phyloP scores from a whole-genome alignment of 768 basidiomycete genomes.

The Podaxis sp. region DNA sequence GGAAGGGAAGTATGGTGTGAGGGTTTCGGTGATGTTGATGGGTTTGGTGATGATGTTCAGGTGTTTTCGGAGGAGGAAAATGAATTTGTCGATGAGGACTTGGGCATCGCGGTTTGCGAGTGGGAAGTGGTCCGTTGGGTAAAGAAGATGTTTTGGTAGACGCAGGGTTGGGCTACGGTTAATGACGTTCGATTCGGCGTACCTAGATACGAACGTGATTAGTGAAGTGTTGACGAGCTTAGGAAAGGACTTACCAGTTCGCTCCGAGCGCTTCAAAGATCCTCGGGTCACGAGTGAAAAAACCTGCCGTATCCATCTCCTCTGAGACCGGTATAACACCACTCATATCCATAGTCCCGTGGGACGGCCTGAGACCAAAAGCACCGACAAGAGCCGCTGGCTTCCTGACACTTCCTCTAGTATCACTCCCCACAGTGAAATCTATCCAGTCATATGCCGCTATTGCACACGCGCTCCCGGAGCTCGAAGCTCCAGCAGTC shows the following conservation, averaged over 20 bases:
- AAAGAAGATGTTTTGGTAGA: slow-evolving; percentile 30
- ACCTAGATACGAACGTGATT: slow-evolving; percentile 22
- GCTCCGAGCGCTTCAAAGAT: slow-evolving; percentile 27
- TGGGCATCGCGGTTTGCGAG: slow-evolving; percentile 30
- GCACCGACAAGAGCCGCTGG: slow-evolving; percentile 37
- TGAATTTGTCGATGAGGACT: slow-evolving; percentile 28
- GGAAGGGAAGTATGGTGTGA: slow-evolving; percentile 30
- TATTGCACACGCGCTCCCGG: slow-evolving; percentile 37
- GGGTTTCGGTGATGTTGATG: slow-evolving; percentile 27
- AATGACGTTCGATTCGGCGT: slow-evolving; percentile 26
- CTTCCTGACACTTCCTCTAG: slow-evolving; percentile 37
- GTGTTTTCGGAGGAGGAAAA: slow-evolving; percentile 21
- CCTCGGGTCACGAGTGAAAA: slow-evolving; percentile 32
- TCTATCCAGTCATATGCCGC: slow-evolving; percentile 38
- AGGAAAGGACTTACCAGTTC: slow-evolving; percentile 26
- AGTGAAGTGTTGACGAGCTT: neutral
- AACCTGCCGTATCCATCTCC: slow-evolving; percentile 39
- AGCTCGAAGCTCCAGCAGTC: slow-evolving; percentile 36
- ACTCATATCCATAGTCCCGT: slow-evolving; percentile 29
- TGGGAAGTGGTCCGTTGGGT: slow-evolving; percentile 36
- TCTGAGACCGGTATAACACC: slow-evolving; percentile 35
- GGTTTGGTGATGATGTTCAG: slow-evolving; percentile 25
- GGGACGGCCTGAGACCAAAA: slow-evolving; percentile 35
- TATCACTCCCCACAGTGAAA: slow-evolving; percentile 38
- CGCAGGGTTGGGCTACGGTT: slow-evolving; percentile 22